phyloP scores from a whole-genome alignment of 2,329 filamentous ascomycete species.

The Magnaporthales sp. region DNA sequence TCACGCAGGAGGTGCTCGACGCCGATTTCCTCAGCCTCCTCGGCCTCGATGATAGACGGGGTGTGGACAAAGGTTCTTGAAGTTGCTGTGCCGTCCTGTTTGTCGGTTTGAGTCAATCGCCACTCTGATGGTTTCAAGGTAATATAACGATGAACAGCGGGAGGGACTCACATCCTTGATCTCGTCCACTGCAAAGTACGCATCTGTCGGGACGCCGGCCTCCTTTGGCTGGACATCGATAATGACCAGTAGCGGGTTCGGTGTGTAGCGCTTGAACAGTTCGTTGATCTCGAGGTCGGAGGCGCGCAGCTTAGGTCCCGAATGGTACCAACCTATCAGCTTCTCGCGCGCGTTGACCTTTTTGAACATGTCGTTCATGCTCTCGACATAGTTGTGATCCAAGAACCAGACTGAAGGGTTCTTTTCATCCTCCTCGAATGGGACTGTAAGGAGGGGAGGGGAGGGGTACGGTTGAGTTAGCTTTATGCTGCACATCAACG shows the following conservation, averaged over 20 bases:
- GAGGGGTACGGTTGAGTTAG: conserved; percentile 10
- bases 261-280: conserved; percentile 97
- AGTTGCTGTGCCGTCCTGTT: conserved; percentile 89
- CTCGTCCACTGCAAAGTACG: conserved; percentile 98
- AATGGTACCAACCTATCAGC: conserved; percentile 99
- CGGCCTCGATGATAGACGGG: conserved; percentile 94
- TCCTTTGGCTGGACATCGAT: conserved; percentile 98
- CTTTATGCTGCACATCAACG: neutral
- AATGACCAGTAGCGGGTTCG: conserved; percentile 92
- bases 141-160: neutral
- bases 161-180: conserved; percentile 81
- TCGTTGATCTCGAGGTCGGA: conserved; percentile 99
- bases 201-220: conserved; percentile 93
- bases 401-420: conserved; percentile 98
- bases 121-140: neutral
- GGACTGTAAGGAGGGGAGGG: conserved; percentile 48
- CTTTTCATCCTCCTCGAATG: conserved; percentile 98
- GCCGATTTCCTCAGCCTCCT: conserved; percentile 97
- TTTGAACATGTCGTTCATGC: conserved; percentile 99
- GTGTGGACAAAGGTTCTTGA: conserved; percentile 98
- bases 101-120: conserved; percentile 5
- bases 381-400: conserved; percentile 98
- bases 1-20: conserved; percentile 96
- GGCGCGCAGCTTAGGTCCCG: conserved; percentile 89
- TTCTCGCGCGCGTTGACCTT: conserved; percentile 99